A percentile compares a stretch with the other conserved stretches of the same genome.
Evolutionary conservation across 331 rosid species (phyloP).

Genomic region (Acacia pycnantha): DNA sequence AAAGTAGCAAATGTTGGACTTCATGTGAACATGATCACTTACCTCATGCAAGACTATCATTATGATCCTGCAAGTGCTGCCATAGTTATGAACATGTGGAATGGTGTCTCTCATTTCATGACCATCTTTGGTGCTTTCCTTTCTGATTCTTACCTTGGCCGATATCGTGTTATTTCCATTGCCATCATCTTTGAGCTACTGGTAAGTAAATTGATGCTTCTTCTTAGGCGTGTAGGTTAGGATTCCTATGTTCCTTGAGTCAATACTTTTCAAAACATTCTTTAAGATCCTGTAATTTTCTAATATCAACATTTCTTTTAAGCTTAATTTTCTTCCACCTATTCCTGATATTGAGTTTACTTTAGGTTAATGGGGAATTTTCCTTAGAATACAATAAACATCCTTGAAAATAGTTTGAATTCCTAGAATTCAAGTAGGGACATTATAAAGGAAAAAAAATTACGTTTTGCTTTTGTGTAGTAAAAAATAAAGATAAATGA

Average conservation of each 20-base stretch:
- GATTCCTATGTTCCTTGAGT: not conserved
- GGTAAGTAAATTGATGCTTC: constrained; percentile 35
- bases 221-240: not conserved
- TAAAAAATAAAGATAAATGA: too few relatives aligned
- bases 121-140: constrained; percentile 78
- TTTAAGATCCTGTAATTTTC: not conserved
- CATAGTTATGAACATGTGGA: constrained; percentile 51
- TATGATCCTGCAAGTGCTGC: constrained; percentile 44
- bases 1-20: constrained; percentile 71
- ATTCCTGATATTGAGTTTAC: too few relatives aligned
- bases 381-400: not conserved
- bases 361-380: not conserved
- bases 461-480: too few relatives aligned
- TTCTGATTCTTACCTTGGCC: constrained; percentile 74
- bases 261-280: not conserved
- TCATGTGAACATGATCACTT: constrained; percentile 60
- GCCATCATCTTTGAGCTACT: constrained; percentile 49
- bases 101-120: constrained; percentile 41
- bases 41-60: constrained; percentile 52
- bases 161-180: constrained; percentile 55
- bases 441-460: too few relatives aligned
- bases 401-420: too few relatives aligned
- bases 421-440: too few relatives aligned
- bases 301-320: not conserved
- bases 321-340: not conserved